Base-by-base conservation (phyloP, 2,329 filamentous ascomycete genomes). In the Aspergillus ochraceus region DNA sequence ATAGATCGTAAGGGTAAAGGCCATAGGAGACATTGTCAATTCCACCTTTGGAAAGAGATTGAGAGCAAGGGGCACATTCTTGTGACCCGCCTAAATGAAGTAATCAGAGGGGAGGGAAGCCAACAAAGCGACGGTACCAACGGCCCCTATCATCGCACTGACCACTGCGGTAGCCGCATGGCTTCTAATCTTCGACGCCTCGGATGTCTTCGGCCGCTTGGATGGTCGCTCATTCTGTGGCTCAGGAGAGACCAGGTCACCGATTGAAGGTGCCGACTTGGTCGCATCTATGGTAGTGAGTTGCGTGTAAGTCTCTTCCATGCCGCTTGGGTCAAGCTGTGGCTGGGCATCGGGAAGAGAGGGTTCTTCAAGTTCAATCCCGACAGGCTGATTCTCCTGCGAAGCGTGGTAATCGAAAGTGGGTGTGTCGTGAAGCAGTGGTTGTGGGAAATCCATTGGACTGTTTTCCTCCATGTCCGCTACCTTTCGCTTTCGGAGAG, bases 41-140 rank as follows among this genome's bases (percentile, higher is more conserved):
- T 19, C 14, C 14, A 17, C 36, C 36, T 26, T 49, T 17, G 6
- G 2, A 49, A 11, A 12, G 46, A 49, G 46, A 49, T 49, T 26
- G 17, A 10, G 17, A n/a, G 46, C 46, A 49, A 49, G 24, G 17
- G 11, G 14, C 46, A 12, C 36, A 42, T n/a, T n/a, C 14, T n/a
- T 5, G 17, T 42, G 36, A n/a, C 36, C 12, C n/a, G 11, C 20
- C 65, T 66, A 78, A 45, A 70, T 64, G 64, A 80, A 80, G 64
- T 74, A 80, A 54, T 79, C 76, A 6, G 73, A 68, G 9, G 79
- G 79, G 14, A 81, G 70, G 24, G 77, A 70, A 12, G 77, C 76
- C 49, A 81, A 69, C 19, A 74, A 66, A 47, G 74, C 70, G 46
- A 80, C 70, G 17, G 76, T 76, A 22, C 77, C 74, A 36, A 80